A percentile compares a stretch with the other conserved stretches of the same genome.
Evolutionary conservation across 2,329 filamentous ascomycete species (phyloP).

Genomic region (Xylariaceae sp.): DNA sequence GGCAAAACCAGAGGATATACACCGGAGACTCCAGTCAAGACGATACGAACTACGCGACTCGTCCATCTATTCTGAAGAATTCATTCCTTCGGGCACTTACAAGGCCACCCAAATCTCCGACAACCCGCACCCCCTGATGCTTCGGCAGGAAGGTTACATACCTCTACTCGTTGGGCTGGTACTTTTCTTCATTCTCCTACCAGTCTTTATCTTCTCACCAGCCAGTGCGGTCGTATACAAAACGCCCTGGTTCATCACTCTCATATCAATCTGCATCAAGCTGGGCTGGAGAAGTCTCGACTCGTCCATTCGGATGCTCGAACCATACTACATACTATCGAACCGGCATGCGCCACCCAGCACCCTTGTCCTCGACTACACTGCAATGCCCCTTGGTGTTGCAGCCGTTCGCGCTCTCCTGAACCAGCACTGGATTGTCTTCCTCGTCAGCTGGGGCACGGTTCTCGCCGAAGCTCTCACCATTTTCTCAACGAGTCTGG

Average conservation of each 20-base stretch:
- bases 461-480: slow-evolving; percentile 70
- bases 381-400: slow-evolving; percentile 63
- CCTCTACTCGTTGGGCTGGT: slow-evolving; percentile 56
- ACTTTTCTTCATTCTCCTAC: slow-evolving; percentile 53
- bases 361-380: slow-evolving; percentile 67
- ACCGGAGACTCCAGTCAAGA: slow-evolving; percentile 55
- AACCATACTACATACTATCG: slow-evolving; percentile 68
- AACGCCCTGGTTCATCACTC: slow-evolving; percentile 61
- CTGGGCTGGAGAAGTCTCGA: slow-evolving; percentile 65
- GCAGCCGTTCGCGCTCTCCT: slow-evolving; percentile 56
- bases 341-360: slow-evolving; percentile 59
- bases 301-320: slow-evolving; percentile 64
- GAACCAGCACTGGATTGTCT: slow-evolving; percentile 61
- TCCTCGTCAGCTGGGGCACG: slow-evolving; percentile 64
- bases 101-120: slow-evolving; percentile 46
- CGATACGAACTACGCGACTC: slow-evolving; percentile 67
- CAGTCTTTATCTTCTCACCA: slow-evolving; percentile 56
- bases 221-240: slow-evolving; percentile 53
- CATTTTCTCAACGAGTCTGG: slow-evolving; percentile 61
- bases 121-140: slow-evolving; percentile 65
- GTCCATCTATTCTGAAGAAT: slow-evolving; percentile 60
- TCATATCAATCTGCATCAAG: slow-evolving; percentile 61
- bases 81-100: slow-evolving; percentile 42
- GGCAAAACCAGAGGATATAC: slow-evolving; percentile 60
- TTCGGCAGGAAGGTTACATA: slow-evolving; percentile 54